These are phyloP conservation scores for Xylaria digitata DNA, from an alignment of 2,329 filamentous ascomycete genomes.

Conservation along the genomic window DNA sequence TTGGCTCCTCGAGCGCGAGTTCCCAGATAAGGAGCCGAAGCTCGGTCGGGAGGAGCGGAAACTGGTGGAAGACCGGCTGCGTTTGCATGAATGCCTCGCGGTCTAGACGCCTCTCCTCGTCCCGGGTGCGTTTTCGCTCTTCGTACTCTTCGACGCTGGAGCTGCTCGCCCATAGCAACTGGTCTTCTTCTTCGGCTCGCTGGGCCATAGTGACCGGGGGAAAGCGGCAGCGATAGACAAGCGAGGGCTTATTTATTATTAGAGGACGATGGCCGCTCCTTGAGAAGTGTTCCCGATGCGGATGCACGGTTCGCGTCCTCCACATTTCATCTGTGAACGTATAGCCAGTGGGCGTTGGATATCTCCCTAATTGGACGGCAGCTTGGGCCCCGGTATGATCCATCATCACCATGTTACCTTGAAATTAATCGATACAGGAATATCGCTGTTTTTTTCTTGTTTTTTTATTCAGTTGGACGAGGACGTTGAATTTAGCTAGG, in stretches of 20 bases:
- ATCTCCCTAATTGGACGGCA: not conserved
- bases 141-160: not conserved
- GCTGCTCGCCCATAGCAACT: constrained; percentile 5
- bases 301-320: constrained; percentile 1
- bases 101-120: not conserved
- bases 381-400: not conserved
- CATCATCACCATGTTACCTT: not conserved
- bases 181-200: not conserved
- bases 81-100: not conserved
- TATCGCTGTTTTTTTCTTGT: not conserved
- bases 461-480: too few species aligned
- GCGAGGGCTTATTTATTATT: too few species aligned
- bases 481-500: not conserved
- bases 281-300: too few species aligned
- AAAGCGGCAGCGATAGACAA: too few species aligned
- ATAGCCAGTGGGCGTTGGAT: constrained; percentile 17
- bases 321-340: constrained; percentile 18
- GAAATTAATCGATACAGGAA: not conserved
- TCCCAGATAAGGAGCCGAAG: too few species aligned
- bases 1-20: too few species aligned
- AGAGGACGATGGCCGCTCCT: too few species aligned
- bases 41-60: too few species aligned
- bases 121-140: not conserved
- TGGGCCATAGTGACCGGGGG: not conserved
- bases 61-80: too few species aligned